These are phyloP conservation scores for Coccomyxa sp. DNA, from an alignment of 139 green algal species.

Conservation along the genomic window DNA sequence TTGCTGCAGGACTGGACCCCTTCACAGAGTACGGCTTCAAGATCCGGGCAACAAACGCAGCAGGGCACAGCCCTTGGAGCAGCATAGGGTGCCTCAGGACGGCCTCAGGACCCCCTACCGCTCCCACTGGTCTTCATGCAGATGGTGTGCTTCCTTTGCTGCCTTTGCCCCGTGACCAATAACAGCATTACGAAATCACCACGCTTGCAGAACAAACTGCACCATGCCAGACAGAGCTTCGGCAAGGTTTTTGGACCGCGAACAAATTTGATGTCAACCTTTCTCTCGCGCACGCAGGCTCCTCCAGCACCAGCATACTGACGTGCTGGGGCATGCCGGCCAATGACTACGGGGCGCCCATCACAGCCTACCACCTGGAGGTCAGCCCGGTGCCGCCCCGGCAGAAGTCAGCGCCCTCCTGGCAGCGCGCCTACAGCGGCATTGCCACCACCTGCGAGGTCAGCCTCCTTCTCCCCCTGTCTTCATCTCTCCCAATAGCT, in stretches of 20 bases:
- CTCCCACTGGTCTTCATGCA: conserved; percentile 9
- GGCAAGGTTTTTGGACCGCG: background rate
- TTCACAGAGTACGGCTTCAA: conserved; percentile 42
- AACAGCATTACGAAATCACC: background rate
- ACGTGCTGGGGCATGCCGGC: conserved; percentile 38
- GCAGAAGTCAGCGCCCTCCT: background rate
- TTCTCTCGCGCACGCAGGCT: background rate
- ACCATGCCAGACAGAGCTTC: background rate
- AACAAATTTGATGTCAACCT: background rate
- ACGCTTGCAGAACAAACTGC: background rate
- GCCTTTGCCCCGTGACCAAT: too few relatives aligned
- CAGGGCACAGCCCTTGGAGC: conserved; percentile 44
- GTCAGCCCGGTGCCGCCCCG: conserved; percentile 7
- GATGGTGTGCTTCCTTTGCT: conserved; percentile 2
- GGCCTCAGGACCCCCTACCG: conserved; percentile 19
- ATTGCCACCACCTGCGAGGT: background rate
- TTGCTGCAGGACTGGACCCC: conserved; percentile 41
- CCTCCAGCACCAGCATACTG: conserved; percentile 7
- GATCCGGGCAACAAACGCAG: conserved; percentile 38
- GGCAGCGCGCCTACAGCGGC: conserved; percentile 2
- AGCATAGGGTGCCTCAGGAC: background rate
- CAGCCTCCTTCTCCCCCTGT: background rate
- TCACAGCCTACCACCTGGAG: conserved; percentile 53
- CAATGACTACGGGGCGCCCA: conserved; percentile 34
- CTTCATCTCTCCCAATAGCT: background rate